These are phyloP conservation scores for Coemansia sp. DNA, from an alignment of 192 early-diverging fungal genomes.

Conservation along the genomic window DNA sequence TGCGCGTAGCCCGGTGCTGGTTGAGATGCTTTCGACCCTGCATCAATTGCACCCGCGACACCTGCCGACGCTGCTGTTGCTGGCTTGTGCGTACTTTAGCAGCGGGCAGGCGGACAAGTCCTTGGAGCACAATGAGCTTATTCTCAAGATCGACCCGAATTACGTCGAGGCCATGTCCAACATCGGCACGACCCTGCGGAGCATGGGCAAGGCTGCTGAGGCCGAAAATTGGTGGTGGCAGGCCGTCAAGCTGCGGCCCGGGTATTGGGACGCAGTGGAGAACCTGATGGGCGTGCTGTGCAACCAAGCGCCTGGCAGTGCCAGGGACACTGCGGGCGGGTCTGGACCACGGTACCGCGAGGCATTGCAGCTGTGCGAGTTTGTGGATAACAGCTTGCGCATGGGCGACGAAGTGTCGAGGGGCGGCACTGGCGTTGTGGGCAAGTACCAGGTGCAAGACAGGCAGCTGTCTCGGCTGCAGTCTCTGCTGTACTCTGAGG, in stretches of 20 bases:
- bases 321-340: neutral
- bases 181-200: conserved; percentile 84
- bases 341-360: conserved; percentile 64
- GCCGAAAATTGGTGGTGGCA: conserved; percentile 84
- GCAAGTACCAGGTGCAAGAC: conserved; percentile 52
- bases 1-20: conserved; percentile 54
- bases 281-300: conserved; percentile 83
- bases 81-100: conserved; percentile 87
- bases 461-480: conserved; percentile 71
- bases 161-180: conserved; percentile 92
- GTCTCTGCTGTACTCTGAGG: conserved; percentile 84
- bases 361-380: conserved; percentile 79
- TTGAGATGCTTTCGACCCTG: conserved; percentile 54
- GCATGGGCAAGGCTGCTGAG: conserved; percentile 66
- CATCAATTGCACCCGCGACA: conserved; percentile 62
- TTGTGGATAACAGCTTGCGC: conserved; percentile 65
- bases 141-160: conserved; percentile 75
- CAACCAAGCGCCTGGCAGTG: conserved; percentile 16
- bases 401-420: conserved; percentile 13
- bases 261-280: conserved; percentile 91
- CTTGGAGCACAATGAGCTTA: conserved; percentile 76
- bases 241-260: conserved; percentile 78
- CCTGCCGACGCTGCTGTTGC: conserved; percentile 78
- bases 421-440: conserved; percentile 5
- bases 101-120: conserved; percentile 69